Percentiles rank a stretch among this genome's conserved stretches.
phyloP scores from a whole-genome alignment of 768 basidiomycete genomes.

The Cyathus striatus region DNA sequence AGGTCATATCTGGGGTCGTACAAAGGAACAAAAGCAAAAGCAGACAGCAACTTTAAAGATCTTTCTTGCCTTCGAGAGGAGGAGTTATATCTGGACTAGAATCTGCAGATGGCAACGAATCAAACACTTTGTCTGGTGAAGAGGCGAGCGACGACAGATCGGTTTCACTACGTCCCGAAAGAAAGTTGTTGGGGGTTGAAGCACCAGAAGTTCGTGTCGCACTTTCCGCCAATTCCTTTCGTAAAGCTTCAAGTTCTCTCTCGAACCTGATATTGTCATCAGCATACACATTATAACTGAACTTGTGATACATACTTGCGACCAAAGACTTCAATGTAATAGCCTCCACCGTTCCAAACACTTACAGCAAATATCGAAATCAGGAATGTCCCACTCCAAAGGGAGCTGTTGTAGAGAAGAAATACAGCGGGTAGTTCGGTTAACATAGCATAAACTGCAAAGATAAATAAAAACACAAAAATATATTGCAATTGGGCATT shows the following conservation, averaged over 20 bases:
- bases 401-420: slow-evolving; percentile 73
- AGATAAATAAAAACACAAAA: slow-evolving; percentile 3
- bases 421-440: slow-evolving; percentile 86
- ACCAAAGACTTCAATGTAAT: slow-evolving; percentile 95
- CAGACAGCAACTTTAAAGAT: slow-evolving; percentile 14
- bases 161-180: slow-evolving; percentile 30
- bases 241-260: slow-evolving; percentile 82
- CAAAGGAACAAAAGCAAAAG: neutral
- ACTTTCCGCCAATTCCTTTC: slow-evolving; percentile 83
- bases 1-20: neutral
- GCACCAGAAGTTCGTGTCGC: slow-evolving; percentile 33
- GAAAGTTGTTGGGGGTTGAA: slow-evolving; percentile 46
- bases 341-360: slow-evolving; percentile 95
- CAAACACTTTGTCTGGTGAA: slow-evolving; percentile 16
- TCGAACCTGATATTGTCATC: slow-evolving; percentile 62
- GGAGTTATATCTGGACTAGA: slow-evolving; percentile 13
- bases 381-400: slow-evolving; percentile 76
- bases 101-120: slow-evolving; percentile 11
- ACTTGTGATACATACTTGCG: too few relatives aligned
- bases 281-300: slow-evolving; percentile 24
- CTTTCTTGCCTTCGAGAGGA: slow-evolving; percentile 13
- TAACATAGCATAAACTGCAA: slow-evolving; percentile 72
- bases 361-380: slow-evolving; percentile 79
- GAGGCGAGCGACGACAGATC: slow-evolving; percentile 29
- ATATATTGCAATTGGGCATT: slow-evolving; percentile 4